Evolutionary conservation across 2,329 filamentous ascomycete genomes (phyloP), one percentile per base, ranked within the genome.

Genomic region (Fusarium neocosmosporiellum): DNA sequence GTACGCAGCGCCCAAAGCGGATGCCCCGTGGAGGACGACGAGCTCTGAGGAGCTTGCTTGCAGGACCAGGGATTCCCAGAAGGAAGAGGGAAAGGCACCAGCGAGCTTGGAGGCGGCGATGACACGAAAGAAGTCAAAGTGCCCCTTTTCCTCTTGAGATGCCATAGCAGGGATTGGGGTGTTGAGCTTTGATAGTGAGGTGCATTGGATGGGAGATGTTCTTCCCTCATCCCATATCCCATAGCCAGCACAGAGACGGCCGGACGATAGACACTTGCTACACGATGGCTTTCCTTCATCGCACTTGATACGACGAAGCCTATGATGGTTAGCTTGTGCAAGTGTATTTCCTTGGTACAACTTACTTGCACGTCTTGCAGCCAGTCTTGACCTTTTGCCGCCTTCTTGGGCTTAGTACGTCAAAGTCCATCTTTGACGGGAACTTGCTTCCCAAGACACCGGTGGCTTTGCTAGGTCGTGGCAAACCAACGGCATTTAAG

Each of bases 121-220:
- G n/a, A 41, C 18, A 16, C 37, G 39, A 20, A 59, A 59, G 20
- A 46, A 59, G 29, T 46, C 57, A n/a, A 59, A 59, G 54, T 58
- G n/a, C 2, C 27, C n/a, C 29, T 48, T 46, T 24, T 59, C 27
- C 3, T 59, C 39, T 18, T 46, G 57, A 31, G 16, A 27, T 11
- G 27, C 29, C 57, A 46, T 46, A 8, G 33, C 14, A 7, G 37
- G 37, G 2, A 58, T 58, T 13, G 24, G 54, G 9, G 54, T 58
- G 7, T 39, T 58, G 2, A 39, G 7, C 0, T 22, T 58, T 9
- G 54, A 58, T 2, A 58, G 24, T 2, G 54, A 20, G 10, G 22
- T 29, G 34, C 24, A 39, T 16, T 58, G 54, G 6, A 24, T 46
- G 9, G 37, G 37, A 46, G 37, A 43, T 14, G 18, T 4, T 11